phyloP scores from a whole-genome alignment of 495 filamentous ascomycete species.

The Podospora pseudocomata region DNA sequence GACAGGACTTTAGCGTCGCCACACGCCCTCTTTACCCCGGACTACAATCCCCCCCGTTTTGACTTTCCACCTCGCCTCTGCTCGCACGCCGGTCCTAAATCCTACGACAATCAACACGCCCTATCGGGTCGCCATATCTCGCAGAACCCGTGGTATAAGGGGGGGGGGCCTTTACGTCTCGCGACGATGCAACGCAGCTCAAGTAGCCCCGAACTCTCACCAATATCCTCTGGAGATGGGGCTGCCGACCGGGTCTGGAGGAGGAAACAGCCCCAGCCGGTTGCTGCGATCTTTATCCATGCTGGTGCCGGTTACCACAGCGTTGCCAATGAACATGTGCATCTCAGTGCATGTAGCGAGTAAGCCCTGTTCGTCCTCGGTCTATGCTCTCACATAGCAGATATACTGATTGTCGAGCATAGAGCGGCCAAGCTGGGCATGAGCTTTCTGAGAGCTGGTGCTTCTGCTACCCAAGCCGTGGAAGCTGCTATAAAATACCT shows the following conservation, averaged over 20 bases:
- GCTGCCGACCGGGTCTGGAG: slow-evolving; percentile 24
- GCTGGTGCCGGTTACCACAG: slow-evolving; percentile 96
- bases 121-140: neutral
- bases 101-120: neutral
- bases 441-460: slow-evolving; percentile 70
- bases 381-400: neutral
- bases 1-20: slow-evolving; percentile 1
- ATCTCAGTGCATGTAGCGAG: slow-evolving; percentile 83
- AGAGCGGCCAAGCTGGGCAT: slow-evolving; percentile 82
- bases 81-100: neutral
- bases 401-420: neutral
- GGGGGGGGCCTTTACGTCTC: neutral
- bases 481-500: slow-evolving; percentile 82
- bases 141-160: slow-evolving; percentile 6
- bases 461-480: slow-evolving; percentile 81
- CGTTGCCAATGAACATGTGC: slow-evolving; percentile 70
- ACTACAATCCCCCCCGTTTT: slow-evolving; percentile 4
- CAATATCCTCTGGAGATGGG: slow-evolving; percentile 21
- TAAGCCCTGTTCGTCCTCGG: slow-evolving; percentile 45
- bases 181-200: slow-evolving; percentile 11
- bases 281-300: slow-evolving; percentile 83
- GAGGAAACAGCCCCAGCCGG: slow-evolving; percentile 27
- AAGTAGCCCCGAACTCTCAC: slow-evolving; percentile 4
- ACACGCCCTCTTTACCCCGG: slow-evolving; percentile 4
- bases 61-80: neutral